Evolutionary conservation across 2,329 filamentous ascomycete genomes (phyloP).

Genomic region (Fusarium lyarnte): DNA sequence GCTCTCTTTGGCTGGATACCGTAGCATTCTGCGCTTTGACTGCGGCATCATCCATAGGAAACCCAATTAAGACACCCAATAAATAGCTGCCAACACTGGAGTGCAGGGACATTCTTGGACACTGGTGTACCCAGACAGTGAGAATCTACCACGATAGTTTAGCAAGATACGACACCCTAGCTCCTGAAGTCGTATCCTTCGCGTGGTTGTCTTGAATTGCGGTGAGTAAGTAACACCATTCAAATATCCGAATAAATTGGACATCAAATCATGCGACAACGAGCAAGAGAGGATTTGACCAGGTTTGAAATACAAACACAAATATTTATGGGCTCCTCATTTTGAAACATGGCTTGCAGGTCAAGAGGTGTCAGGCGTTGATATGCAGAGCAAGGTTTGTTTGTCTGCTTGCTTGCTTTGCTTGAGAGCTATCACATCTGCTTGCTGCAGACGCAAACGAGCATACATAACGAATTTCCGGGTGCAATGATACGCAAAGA

Average conservation of each 20-base stretch:
- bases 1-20: neutral
- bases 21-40: constrained; percentile 5
- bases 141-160: neutral
- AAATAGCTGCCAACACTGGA: neutral
- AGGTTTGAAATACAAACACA: neutral
- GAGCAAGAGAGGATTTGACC: neutral
- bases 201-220: neutral
- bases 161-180: neutral
- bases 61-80: neutral
- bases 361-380: neutral
- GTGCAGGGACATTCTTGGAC: neutral
- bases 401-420: neutral
- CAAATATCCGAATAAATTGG: neutral
- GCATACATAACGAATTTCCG: neutral
- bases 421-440: neutral
- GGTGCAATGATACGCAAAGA: neutral
- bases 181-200: neutral
- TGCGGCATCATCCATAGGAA: neutral
- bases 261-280: neutral
- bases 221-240: neutral
- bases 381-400: neutral
- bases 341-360: neutral
- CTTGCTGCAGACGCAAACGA: neutral
- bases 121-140: neutral
- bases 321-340: neutral